Percentiles rank a stretch among this genome's conserved stretches.
Evolutionary conservation across 495 filamentous ascomycete species (phyloP).

Genomic region (Lichina pygmaea): DNA sequence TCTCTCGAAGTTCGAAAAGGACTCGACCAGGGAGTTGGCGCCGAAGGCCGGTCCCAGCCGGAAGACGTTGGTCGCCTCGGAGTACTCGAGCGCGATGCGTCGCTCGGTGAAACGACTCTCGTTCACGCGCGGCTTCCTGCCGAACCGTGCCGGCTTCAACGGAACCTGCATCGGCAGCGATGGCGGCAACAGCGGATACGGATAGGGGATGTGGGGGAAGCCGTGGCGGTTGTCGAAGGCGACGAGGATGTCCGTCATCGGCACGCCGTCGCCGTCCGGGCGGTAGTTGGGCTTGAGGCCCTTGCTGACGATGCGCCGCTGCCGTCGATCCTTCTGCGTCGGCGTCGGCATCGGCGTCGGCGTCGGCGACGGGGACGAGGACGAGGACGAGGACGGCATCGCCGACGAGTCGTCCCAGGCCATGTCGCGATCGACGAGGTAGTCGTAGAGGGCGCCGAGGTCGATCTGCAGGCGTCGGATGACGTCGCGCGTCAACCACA

Average conservation of each 20-base stretch:
- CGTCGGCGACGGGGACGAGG: not conserved
- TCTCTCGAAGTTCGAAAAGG: slow-evolving; percentile 37
- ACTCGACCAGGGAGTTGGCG: slow-evolving; percentile 26
- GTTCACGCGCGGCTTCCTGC: not conserved
- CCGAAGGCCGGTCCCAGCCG: slow-evolving; percentile 26
- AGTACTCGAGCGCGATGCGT: slow-evolving; percentile 31
- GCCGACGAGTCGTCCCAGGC: slow-evolving; percentile 33
- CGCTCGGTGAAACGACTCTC: slow-evolving; percentile 7
- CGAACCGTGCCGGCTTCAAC: slow-evolving; percentile 9
- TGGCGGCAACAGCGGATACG: slow-evolving; percentile 35
- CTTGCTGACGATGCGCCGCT: slow-evolving; percentile 32
- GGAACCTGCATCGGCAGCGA: slow-evolving; percentile 2
- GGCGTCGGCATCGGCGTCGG: too few species aligned
- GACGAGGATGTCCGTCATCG: slow-evolving; percentile 39
- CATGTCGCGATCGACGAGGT: slow-evolving; percentile 41
- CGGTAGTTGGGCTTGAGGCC: slow-evolving; percentile 21
- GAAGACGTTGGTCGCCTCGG: slow-evolving; percentile 41
- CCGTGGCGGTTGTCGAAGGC: slow-evolving; percentile 35
- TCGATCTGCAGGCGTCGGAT: slow-evolving; percentile 32
- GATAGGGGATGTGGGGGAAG: slow-evolving; percentile 39
- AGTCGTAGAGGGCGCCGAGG: slow-evolving; percentile 44
- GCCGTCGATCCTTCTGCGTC: slow-evolving; percentile 11
- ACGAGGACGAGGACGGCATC: slow-evolving; percentile 1
- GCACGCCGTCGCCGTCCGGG: slow-evolving; percentile 30
- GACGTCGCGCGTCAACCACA: slow-evolving; percentile 32